Evolutionary conservation across 2,329 filamentous ascomycete genomes (phyloP), one percentile per base, ranked within the genome.

Genomic region (Alternaria consortialis): DNA sequence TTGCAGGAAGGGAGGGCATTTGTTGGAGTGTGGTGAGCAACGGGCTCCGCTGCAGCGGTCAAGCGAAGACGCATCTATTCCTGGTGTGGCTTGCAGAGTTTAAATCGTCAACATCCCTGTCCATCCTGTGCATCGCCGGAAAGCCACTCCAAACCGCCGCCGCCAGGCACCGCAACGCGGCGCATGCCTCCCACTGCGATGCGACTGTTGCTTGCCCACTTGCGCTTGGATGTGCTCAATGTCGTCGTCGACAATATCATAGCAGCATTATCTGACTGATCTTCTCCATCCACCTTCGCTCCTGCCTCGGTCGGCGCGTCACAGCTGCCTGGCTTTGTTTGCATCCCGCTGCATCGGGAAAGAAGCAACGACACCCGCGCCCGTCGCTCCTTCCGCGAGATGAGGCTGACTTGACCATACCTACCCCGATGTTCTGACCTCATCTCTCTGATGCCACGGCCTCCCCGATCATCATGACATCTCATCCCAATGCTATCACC

Each of bases 51-150:
- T 62, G 39, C 63, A 55, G 52, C 64, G 42, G 63, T 40, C 63
- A 69, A 72, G 73, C 70, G 68, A 73, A 57, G 54, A 42, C 58
- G 68, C 72, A 69, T 70, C 75, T 77, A 77, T 77, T 77, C 71
- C 71, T 74, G 75, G 74, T 64, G 75, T 77, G 75, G 75, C 75
- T 76, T 77, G 74, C 75, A 77, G 70, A 76, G 72, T 71, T 70
- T 76, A 74, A 77, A 76, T 72, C 60, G 39, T 15, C 47, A 23
- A 13, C 58, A 74, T 68, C 74, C 75, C 70, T 75, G 74, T 62
- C 61, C 62, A 36, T 42, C 29, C 63, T 73, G 69, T 65, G 60
- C 66, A 72, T 68, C 65, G 69, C 64, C 66, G 57, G 63, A 65
- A 71, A 73, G 69, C 69, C 74, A 75, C 71, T 53, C 66, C 53